Evolutionary conservation across 73 alveolate species (phyloP).

Genomic region (Paramecium biaurelia): DNA sequence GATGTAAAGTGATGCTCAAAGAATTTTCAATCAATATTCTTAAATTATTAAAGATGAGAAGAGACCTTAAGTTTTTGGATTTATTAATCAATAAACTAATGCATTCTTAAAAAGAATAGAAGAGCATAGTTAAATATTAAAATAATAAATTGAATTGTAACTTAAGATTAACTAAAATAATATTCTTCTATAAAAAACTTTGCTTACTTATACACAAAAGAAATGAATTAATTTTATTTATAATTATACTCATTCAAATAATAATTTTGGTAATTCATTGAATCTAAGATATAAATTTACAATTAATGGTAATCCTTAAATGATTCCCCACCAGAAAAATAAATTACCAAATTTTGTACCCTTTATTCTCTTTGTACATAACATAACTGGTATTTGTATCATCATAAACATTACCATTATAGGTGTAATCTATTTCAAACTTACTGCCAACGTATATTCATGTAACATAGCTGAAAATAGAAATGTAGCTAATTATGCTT

Average conservation of each 20-base stretch:
- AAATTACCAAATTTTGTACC: conserved; percentile 54
- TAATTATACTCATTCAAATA: neutral
- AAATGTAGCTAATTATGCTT: conserved; percentile 58
- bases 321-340: conserved; percentile 65
- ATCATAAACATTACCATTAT: conserved; percentile 60
- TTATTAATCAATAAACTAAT: neutral
- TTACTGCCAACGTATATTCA: conserved; percentile 62
- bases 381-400: conserved; percentile 57
- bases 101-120: neutral
- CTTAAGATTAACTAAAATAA: neutral
- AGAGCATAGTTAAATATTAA: neutral
- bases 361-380: conserved; percentile 42
- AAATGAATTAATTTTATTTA: neutral
- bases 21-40: conserved; percentile 25
- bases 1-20: conserved; percentile 9
- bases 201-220: too few relatives aligned
- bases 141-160: neutral
- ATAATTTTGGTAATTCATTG: conserved; percentile 39
- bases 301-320: conserved; percentile 57
- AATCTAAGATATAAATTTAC: conserved; percentile 52
- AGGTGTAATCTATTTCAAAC: conserved; percentile 61
- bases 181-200: neutral
- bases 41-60: conserved; percentile 30
- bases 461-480: conserved; percentile 71
- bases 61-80: neutral